Evolutionary conservation across 176 grass and related monocot species (phyloP).

Genomic region (Zoysia japonica): DNA sequence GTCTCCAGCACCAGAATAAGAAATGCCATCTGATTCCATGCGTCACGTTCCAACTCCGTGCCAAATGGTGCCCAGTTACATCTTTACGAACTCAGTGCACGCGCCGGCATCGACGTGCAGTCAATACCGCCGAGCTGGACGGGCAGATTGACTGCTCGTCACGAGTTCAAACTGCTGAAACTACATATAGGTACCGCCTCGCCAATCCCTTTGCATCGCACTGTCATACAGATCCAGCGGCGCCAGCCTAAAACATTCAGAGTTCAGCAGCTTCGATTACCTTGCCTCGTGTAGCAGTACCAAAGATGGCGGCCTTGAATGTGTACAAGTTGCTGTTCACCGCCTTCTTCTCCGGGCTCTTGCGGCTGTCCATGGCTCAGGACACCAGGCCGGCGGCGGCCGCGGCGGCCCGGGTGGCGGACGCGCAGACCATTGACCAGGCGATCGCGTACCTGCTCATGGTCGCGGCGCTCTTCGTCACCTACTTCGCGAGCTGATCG

Average conservation of each 20-base stretch:
- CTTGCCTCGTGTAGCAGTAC: too few relatives aligned
- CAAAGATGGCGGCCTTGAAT: background rate
- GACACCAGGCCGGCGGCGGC: too few relatives aligned
- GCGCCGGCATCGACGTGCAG: background rate
- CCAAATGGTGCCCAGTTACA: too few relatives aligned
- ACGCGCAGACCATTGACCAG: slow-evolving; percentile 11
- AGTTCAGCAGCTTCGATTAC: too few relatives aligned
- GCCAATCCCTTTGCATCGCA: too few relatives aligned
- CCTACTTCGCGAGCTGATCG: background rate
- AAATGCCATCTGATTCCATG: too few relatives aligned
- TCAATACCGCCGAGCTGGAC: background rate
- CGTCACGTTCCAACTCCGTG: too few relatives aligned
- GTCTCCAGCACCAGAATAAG: background rate
- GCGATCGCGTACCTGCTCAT: slow-evolving; percentile 41
- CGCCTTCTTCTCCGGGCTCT: slow-evolving; percentile 35
- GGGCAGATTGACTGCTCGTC: background rate
- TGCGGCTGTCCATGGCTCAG: background rate
- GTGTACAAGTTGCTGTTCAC: slow-evolving; percentile 37
- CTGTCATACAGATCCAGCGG: too few relatives aligned
- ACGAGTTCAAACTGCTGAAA: too few relatives aligned
- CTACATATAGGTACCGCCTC: too few relatives aligned
- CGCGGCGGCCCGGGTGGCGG: background rate
- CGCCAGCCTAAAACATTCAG: too few relatives aligned
- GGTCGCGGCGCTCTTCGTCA: background rate
- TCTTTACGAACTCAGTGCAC: too few relatives aligned